Evolutionary conservation across 2,329 filamentous ascomycete species (phyloP).

Genomic region (Conoideocrella luteorostrata): DNA sequence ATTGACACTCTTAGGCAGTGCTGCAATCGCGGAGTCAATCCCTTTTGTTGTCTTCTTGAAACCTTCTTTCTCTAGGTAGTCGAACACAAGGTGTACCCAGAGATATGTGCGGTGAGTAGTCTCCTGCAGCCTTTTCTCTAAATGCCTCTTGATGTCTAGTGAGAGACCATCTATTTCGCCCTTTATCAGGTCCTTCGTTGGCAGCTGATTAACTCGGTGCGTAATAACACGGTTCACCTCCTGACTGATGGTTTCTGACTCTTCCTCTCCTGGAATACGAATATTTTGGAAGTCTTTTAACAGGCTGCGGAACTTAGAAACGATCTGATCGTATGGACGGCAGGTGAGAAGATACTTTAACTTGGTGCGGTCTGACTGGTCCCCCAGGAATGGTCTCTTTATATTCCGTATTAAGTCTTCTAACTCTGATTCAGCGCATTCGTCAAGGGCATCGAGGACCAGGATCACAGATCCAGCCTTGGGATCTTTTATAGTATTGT

Average conservation of each 20-base stretch:
- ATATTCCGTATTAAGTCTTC: slow-evolving; percentile 13
- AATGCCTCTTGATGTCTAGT: slow-evolving; percentile 10
- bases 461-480: slow-evolving; percentile 23
- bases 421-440: slow-evolving; percentile 14
- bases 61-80: not conserved
- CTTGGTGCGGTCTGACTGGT: slow-evolving; percentile 1
- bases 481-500: slow-evolving; percentile 16
- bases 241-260: slow-evolving; percentile 26
- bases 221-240: slow-evolving; percentile 32
- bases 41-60: not conserved
- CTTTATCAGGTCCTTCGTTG: slow-evolving; percentile 8
- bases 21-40: not conserved
- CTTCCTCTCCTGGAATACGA: slow-evolving; percentile 28
- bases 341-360: slow-evolving; percentile 30
- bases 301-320: slow-evolving; percentile 17
- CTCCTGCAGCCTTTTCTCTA: slow-evolving; percentile 14
- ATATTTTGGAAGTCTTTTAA: slow-evolving; percentile 20
- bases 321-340: slow-evolving; percentile 26
- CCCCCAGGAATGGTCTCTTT: not conserved
- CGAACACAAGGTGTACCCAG: too few relatives aligned
- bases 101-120: slow-evolving; percentile 28
- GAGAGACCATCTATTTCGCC: slow-evolving; percentile 16
- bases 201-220: too few relatives aligned
- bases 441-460: slow-evolving; percentile 31
- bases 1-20: not conserved